Percentiles rank a stretch among this genome's conserved stretches.
Evolutionary conservation across 306 rosid genomes (phyloP).

Genomic region (apple (Malus domestica)): DNA sequence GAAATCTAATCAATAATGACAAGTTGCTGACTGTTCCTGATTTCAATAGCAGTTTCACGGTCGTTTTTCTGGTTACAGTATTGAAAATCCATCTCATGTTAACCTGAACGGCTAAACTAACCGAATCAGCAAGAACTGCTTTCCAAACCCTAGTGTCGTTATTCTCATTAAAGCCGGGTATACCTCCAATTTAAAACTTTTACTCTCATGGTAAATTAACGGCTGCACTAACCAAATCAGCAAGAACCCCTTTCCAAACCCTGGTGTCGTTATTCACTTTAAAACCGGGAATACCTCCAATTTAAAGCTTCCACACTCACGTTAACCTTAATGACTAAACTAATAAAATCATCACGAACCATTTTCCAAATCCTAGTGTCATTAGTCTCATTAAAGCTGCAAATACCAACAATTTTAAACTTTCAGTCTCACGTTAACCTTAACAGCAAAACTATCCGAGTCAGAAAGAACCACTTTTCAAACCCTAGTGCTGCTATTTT

Average conservation of each 20-base stretch:
- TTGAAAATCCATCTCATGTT: neutral
- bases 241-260: neutral
- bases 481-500: neutral
- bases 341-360: neutral
- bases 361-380: neutral
- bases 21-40: neutral
- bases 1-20: neutral
- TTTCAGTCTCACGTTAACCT: neutral
- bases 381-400: neutral
- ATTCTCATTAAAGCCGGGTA: neutral
- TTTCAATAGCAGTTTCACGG: neutral
- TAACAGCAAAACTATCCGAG: neutral
- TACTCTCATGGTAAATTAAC: neutral
- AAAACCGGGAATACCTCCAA: neutral
- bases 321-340: neutral
- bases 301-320: neutral
- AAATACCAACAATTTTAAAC: neutral
- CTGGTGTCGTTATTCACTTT: neutral
- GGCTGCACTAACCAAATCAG: neutral
- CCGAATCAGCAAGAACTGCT: neutral
- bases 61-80: neutral
- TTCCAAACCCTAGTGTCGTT: neutral
- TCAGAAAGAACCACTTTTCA: neutral
- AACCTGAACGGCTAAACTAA: neutral
- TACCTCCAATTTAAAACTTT: neutral